Conservation (phyloP, 164 flowering plant genomes). For the Aristolochia contorta region DNA sequence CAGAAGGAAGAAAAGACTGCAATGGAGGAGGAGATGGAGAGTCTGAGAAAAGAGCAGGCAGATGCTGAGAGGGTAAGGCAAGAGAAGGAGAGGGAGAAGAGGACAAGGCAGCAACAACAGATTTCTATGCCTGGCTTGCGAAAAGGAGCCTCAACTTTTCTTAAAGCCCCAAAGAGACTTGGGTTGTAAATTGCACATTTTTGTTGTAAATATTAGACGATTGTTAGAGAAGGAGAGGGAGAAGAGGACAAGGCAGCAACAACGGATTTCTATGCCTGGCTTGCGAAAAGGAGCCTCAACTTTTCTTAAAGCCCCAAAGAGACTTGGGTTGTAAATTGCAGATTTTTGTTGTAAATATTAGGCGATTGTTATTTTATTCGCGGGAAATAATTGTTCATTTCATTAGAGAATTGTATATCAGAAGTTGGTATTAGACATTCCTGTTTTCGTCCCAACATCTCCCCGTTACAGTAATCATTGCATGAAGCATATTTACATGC, state of each 20-base stretch:
- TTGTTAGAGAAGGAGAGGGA: constrained; percentile 38
- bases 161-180: constrained; percentile 64
- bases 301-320: constrained; percentile 66
- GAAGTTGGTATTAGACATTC: too few relatives aligned
- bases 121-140: constrained; percentile 54
- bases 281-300: constrained; percentile 44
- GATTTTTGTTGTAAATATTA: too few relatives aligned
- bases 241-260: constrained; percentile 54
- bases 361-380: too few relatives aligned
- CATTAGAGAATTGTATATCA: too few relatives aligned
- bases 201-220: too few relatives aligned
- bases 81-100: constrained; percentile 41
- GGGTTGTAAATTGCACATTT: constrained; percentile 38
- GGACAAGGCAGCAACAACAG: constrained; percentile 54
- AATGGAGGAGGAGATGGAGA: constrained; percentile 94
- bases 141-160: constrained; percentile 49
- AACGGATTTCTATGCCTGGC: constrained; percentile 61
- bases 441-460: too few relatives aligned
- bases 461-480: too few relatives aligned
- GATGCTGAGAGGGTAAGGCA: constrained; percentile 33
- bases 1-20: constrained; percentile 77
- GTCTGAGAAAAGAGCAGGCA: constrained; percentile 49
- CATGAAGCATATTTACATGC: too few relatives aligned
- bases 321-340: constrained; percentile 44
- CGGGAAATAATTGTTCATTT: too few relatives aligned